phyloP scores from a whole-genome alignment of 768 basidiomycete species.

The Russula earlei region DNA sequence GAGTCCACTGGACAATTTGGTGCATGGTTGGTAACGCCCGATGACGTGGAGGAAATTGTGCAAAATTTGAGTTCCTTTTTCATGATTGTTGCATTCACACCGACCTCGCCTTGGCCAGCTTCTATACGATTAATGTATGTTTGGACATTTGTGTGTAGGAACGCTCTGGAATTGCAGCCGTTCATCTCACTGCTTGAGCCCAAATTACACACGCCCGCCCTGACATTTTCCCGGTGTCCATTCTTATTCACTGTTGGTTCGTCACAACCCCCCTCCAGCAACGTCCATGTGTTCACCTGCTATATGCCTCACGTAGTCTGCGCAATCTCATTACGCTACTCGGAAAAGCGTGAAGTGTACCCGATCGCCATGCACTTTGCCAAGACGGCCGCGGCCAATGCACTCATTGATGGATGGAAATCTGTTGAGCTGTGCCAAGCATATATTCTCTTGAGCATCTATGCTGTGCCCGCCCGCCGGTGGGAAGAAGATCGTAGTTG shows the following conservation, averaged over 20 bases:
- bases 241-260: conserved; percentile 88
- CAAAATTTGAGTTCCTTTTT: conserved; percentile 49
- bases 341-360: no score
- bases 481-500: no score
- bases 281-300: no score
- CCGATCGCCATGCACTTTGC: no score
- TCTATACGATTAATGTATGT: conserved; percentile 58
- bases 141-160: not conserved
- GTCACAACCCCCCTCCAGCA: no score
- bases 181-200: conserved; percentile 76
- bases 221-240: conserved; percentile 73
- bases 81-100: not conserved
- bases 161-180: conserved; percentile 46
- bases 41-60: conserved; percentile 80
- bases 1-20: conserved; percentile 71
- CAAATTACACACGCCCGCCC: conserved; percentile 73
- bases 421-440: no score
- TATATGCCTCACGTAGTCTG: no score
- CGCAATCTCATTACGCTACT: no score
- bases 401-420: no score
- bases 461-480: no score
- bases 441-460: no score
- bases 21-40: conserved; percentile 67
- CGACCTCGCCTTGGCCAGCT: conserved; percentile 34
- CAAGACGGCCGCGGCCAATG: no score